phyloP scores from a whole-genome alignment of 1,139 yeast species.

The Hyphopichia buzzinii region DNA sequence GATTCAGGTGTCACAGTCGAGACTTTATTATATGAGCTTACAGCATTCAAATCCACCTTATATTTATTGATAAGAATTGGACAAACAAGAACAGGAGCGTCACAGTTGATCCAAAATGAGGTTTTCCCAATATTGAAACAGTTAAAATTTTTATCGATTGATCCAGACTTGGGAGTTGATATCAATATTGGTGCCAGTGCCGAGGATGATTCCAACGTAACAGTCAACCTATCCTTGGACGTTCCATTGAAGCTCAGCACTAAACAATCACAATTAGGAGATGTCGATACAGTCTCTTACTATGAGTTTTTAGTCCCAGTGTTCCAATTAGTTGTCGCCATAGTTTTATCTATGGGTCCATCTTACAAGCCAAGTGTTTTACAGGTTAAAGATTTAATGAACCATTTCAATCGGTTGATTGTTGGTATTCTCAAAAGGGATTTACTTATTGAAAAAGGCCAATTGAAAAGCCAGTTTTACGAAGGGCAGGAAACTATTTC shows the following conservation, averaged over 20 bases:
- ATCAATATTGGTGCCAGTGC: constrained; percentile 21
- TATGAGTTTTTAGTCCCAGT: constrained; percentile 75
- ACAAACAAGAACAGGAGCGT: constrained; percentile 74
- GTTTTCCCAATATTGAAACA: constrained; percentile 60
- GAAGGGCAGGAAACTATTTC: constrained; percentile 20
- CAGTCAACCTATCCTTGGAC: constrained; percentile 49
- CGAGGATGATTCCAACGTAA: constrained; percentile 18
- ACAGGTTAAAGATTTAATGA: constrained; percentile 53
- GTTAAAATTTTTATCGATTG: constrained; percentile 59
- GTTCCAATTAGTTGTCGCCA: constrained; percentile 69
- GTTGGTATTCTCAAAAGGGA: constrained; percentile 74
- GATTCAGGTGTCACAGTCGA: constrained; percentile 42
- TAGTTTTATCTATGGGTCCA: constrained; percentile 75
- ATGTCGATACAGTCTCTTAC: constrained; percentile 39
- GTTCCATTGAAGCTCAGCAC: constrained; percentile 34
- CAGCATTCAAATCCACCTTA: constrained; percentile 71
- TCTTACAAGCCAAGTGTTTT: constrained; percentile 63
- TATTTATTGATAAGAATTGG: constrained; percentile 73
- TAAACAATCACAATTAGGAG: background rate
- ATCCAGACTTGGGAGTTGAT: constrained; percentile 77
- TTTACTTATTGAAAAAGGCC: constrained; percentile 35
- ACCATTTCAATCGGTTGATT: constrained; percentile 54
- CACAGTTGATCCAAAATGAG: constrained; percentile 71
- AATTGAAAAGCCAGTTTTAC: constrained; percentile 10
- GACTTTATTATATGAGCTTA: constrained; percentile 63